Evolutionary conservation across 2,329 filamentous ascomycete species (phyloP).

Genomic region (Epichloe sp.): DNA sequence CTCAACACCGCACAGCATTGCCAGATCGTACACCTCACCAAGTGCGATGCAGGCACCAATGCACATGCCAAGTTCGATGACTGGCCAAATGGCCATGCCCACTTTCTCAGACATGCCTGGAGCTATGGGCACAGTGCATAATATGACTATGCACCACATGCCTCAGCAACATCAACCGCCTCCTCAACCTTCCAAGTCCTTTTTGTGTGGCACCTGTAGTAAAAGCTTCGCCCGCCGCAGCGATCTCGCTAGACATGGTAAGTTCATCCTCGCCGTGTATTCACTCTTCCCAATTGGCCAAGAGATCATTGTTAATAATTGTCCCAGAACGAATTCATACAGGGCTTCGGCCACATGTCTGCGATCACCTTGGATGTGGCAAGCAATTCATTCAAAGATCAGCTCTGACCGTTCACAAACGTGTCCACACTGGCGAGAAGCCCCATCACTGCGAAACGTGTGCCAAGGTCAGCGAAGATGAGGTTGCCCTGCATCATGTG

Average conservation of each 20-base stretch:
- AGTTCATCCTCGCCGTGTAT: conserved; percentile 19
- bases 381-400: conserved; percentile 98
- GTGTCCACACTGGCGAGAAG: conserved; percentile 96
- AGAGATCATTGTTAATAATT: not conserved
- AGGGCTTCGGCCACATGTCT: conserved; percentile 80
- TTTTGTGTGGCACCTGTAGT: conserved; percentile 76
- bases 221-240: conserved; percentile 90
- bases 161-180: conserved; percentile 19
- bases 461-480: conserved; percentile 59
- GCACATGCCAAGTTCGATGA: conserved; percentile 31
- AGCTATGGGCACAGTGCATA: conserved; percentile 22
- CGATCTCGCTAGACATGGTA: conserved; percentile 90
- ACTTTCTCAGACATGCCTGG: conserved; percentile 23
- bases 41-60: conserved; percentile 37
- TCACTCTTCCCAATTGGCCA: too few species aligned
- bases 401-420: conserved; percentile 85
- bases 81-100: conserved; percentile 27
- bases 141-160: conserved; percentile 27
- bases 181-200: conserved; percentile 47
- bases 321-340: conserved; percentile 86
- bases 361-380: conserved; percentile 75
- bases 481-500: not conserved
- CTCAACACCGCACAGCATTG: conserved; percentile 34
- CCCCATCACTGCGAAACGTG: conserved; percentile 96
- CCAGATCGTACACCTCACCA: conserved; percentile 40